Conservation (phyloP, 257 asterid genomes). For the Ophiorrhiza pumila region DNA sequence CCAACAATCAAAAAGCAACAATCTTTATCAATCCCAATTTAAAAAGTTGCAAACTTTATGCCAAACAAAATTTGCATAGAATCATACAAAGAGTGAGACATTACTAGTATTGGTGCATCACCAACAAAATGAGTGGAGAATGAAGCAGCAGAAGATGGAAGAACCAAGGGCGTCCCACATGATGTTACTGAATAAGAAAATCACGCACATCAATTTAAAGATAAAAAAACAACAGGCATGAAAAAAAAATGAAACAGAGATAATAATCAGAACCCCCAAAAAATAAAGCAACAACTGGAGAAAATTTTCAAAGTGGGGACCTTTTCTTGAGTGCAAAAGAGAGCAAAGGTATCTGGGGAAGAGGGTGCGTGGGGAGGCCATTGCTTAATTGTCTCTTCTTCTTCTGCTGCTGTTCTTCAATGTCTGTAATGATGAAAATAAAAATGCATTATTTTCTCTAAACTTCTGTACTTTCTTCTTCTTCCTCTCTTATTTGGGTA, state of each 20-base stretch:
- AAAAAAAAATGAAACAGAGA: neutral
- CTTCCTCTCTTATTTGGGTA: neutral
- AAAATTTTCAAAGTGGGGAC: conserved; percentile 22
- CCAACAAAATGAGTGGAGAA: conserved; percentile 66
- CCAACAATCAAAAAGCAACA: neutral
- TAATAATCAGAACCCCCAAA: neutral
- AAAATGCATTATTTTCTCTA: neutral
- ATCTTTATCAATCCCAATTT: neutral
- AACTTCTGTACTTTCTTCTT: neutral
- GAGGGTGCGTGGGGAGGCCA: conserved; percentile 55
- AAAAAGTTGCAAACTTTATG: neutral
- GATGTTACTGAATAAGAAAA: conserved; percentile 45
- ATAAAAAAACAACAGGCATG: neutral
- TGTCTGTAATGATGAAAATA: neutral
- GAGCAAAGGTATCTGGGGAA: conserved; percentile 41
- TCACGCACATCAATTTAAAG: neutral
- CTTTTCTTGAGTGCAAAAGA: conserved; percentile 39
- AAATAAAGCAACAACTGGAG: too few relatives aligned
- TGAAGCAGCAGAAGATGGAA: conserved; percentile 40
- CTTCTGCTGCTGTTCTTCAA: neutral
- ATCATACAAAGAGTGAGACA: conserved; percentile 5
- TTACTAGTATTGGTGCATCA: conserved; percentile 69
- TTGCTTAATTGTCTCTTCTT: conserved; percentile 13
- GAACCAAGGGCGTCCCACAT: conserved; percentile 13
- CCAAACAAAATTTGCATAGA: neutral